Base-by-base conservation (phyloP, 2,329 filamentous ascomycete species). In the Stagonosporopsis rhizophila region DNA sequence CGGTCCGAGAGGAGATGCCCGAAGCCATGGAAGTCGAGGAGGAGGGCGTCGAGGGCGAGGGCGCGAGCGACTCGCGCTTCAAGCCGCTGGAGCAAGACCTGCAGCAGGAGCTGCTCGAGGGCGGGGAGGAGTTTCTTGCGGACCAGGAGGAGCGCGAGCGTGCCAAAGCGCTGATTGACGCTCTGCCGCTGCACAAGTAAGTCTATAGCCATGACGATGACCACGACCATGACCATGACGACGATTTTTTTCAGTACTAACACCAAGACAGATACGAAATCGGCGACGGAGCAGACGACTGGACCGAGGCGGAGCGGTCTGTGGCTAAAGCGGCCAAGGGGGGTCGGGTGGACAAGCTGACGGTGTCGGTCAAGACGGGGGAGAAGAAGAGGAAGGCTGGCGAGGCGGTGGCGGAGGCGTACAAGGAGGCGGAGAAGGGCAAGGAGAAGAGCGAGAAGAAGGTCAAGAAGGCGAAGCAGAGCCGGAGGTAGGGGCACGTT, bases 101-200 rank as follows among this genome's bases (percentile, higher is more conserved):
- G 6, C 86, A 92, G 27, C 90, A 95, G 9, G 95, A 98, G 75
- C 82, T 98, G 17, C 88, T 89, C 51, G 91, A 95, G 71, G 93
- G 88, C 15, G 92, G 89, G 1, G 87, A 94, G 58, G 89, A 95
- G 75, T 87, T 90, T 23, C 77, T 92, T 59, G 82, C 81, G 44
- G 87, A 86, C 56, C 44, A 53, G 22, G 65, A 69, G 22, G 80
- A 96, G 68, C 86, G 85, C 65, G 87, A 90, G 75, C 91, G 94
- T 78, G 91, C 96, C 77, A 87, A 89, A 67, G 90, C 91, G 65
- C 81, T 98, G 63, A 96, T 98, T 69, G 91, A 97, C 80, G 89
- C 92, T 60, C 80, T 98, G 59, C 93, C 94, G 40, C 82, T 98
- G 48, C 92, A 96, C 69, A 88, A 90, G 86, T 94, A 83, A 84